These are phyloP conservation scores for Botryotinia globosa DNA, from an alignment of 2,329 filamentous ascomycete genomes.

Conservation along the genomic window DNA sequence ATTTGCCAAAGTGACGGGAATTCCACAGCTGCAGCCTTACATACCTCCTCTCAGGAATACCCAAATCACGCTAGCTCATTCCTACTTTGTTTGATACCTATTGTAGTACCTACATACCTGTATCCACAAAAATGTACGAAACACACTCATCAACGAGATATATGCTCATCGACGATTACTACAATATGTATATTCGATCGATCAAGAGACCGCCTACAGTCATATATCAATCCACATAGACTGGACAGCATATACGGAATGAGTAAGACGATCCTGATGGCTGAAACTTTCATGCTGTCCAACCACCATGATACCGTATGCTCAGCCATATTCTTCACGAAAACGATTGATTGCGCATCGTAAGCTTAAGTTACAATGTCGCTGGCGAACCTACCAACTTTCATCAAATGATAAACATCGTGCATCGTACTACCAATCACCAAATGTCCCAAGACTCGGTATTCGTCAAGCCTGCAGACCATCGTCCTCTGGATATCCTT, in stretches of 20 bases:
- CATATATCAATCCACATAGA: background rate
- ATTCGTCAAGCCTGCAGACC: conserved; percentile 8
- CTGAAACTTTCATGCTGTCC: conserved; percentile 11
- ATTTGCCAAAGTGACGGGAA: conserved; percentile 6
- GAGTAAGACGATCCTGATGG: conserved; percentile 2
- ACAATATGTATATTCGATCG: background rate
- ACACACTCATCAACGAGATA: background rate
- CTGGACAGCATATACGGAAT: background rate
- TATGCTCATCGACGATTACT: background rate
- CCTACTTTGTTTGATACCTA: background rate
- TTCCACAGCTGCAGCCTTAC: background rate
- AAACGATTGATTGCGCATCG: background rate
- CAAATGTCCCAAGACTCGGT: conserved; percentile 2
- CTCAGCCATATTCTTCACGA: conserved; percentile 2
- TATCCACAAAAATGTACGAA: background rate
- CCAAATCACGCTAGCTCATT: background rate
- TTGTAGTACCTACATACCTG: too few relatives aligned
- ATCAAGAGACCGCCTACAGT: background rate
- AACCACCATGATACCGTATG: background rate
- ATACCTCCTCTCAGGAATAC: background rate
- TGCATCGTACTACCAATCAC: background rate
- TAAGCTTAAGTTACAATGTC: conserved; percentile 6
- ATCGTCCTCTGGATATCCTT: background rate
- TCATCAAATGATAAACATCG: background rate
- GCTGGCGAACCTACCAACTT: background rate